These are phyloP conservation scores for Aspergillus spinulosporus DNA, from an alignment of 2,329 filamentous ascomycete genomes.

Conservation along the genomic window DNA sequence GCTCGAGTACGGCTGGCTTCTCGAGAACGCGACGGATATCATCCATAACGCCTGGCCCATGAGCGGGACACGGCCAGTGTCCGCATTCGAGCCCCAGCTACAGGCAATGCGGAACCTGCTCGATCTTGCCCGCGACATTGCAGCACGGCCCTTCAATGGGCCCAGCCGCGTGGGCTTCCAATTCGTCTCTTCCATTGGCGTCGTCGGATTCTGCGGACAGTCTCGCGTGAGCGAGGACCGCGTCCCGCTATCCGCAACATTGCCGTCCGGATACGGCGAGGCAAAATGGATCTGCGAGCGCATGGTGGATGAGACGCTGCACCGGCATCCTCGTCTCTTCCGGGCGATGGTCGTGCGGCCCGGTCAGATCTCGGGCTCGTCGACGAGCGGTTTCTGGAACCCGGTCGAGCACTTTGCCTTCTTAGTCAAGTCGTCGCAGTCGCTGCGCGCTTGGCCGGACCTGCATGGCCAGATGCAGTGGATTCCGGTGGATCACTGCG, in stretches of 20 bases:
- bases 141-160: constrained; percentile 25
- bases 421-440: constrained; percentile 54
- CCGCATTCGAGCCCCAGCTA: constrained; percentile 28
- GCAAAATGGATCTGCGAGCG: constrained; percentile 54
- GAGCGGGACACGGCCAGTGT: constrained; percentile 22
- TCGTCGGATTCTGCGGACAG: constrained; percentile 37
- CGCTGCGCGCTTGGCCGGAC: constrained; percentile 45
- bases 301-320: constrained; percentile 53
- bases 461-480: constrained; percentile 46
- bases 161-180: constrained; percentile 35
- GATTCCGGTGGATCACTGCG: constrained; percentile 49
- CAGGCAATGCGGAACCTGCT: constrained; percentile 54
- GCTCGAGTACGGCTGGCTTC: constrained; percentile 42
- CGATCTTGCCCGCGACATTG: background rate
- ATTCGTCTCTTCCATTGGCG: constrained; percentile 45
- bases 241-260: constrained; percentile 42
- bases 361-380: constrained; percentile 56
- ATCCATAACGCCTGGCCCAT: constrained; percentile 35
- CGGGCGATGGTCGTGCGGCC: constrained; percentile 47
- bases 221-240: constrained; percentile 48
- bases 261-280: constrained; percentile 51
- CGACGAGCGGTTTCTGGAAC: constrained; percentile 56
- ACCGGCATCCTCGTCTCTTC: constrained; percentile 45
- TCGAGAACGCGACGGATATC: constrained; percentile 48
- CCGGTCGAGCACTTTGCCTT: constrained; percentile 53